Percentiles rank a stretch among this genome's conserved stretches.
Evolutionary conservation across 2,329 filamentous ascomycete genomes (phyloP).

Genomic region (Pyrenophora tritici-repentis): DNA sequence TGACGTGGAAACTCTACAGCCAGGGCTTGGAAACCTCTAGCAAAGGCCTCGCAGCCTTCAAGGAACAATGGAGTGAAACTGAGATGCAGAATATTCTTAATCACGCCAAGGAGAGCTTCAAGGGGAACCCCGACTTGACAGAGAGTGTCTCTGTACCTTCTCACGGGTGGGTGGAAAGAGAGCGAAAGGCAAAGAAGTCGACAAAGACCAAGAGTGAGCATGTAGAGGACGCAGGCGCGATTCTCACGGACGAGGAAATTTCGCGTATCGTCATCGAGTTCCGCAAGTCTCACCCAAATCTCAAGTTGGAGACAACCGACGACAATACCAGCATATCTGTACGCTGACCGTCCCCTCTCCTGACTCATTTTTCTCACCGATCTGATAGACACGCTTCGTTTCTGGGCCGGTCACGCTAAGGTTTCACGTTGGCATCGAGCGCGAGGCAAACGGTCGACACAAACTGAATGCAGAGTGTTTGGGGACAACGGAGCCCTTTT

Average conservation of each 20-base stretch:
- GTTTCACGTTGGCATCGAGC: constrained; percentile 39
- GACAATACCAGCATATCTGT: constrained; percentile 34
- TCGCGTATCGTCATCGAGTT: constrained; percentile 31
- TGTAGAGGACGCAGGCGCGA: constrained; percentile 11
- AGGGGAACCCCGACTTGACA: constrained; percentile 45
- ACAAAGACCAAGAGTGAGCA: constrained; percentile 15
- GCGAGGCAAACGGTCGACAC: constrained; percentile 29
- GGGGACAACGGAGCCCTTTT: constrained; percentile 33
- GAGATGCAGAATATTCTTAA: constrained; percentile 44
- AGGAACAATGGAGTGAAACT: constrained; percentile 45
- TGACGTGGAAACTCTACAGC: constrained; percentile 48
- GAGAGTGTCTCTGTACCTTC: constrained; percentile 39
- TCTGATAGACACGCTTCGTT: constrained; percentile 31
- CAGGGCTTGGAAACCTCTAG: constrained; percentile 44
- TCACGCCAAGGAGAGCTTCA: constrained; percentile 43
- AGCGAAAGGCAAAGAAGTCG: constrained; percentile 25
- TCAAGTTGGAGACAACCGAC: constrained; percentile 36
- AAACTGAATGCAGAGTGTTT: constrained; percentile 40
- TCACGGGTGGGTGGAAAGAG: constrained; percentile 49
- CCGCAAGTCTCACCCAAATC: constrained; percentile 28
- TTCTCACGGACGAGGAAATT: constrained; percentile 30
- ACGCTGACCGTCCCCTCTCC: not conserved
- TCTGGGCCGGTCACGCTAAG: constrained; percentile 28
- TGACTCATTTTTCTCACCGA: constrained; percentile 6
- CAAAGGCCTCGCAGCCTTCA: constrained; percentile 46